Evolutionary conservation across 495 filamentous ascomycete species (phyloP).

Genomic region (Tetracladium setigerum): DNA sequence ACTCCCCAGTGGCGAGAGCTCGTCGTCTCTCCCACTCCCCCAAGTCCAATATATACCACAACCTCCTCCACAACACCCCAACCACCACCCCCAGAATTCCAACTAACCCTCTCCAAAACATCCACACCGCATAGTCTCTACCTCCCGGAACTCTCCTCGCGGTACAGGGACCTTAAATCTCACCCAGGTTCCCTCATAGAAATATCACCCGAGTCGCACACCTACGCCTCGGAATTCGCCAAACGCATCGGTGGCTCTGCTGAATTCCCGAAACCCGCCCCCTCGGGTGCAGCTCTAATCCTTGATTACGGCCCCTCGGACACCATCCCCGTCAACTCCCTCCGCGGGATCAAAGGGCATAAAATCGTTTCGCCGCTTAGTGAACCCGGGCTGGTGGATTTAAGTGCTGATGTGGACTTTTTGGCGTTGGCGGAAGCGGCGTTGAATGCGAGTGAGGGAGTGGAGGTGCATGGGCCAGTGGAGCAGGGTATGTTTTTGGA

Average conservation of each 20-base stretch:
- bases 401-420: constrained; percentile 92
- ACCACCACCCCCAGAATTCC: constrained; percentile 63
- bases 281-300: constrained; percentile 81
- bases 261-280: constrained; percentile 43
- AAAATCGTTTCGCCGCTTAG: constrained; percentile 65
- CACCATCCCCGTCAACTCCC: constrained; percentile 74
- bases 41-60: constrained; percentile 34
- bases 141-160: constrained; percentile 73
- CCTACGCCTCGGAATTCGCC: constrained; percentile 75
- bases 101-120: constrained; percentile 65
- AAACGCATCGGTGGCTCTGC: constrained; percentile 67
- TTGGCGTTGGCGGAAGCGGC: constrained; percentile 75
- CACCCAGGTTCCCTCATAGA: constrained; percentile 65
- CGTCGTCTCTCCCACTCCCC: constrained; percentile 64
- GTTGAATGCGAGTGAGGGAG: constrained; percentile 57
- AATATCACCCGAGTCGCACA: constrained; percentile 75
- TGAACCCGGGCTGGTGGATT: constrained; percentile 71
- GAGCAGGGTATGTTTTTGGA: constrained; percentile 75
- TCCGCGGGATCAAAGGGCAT: constrained; percentile 80
- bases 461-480: constrained; percentile 91
- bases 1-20: constrained; percentile 79
- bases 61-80: constrained; percentile 35
- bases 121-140: constrained; percentile 75
- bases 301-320: constrained; percentile 83
- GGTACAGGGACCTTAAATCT: constrained; percentile 67